These are phyloP conservation scores for Apophysomyces sp. DNA, from an alignment of 371 early-diverging fungal species.

Conservation along the genomic window DNA sequence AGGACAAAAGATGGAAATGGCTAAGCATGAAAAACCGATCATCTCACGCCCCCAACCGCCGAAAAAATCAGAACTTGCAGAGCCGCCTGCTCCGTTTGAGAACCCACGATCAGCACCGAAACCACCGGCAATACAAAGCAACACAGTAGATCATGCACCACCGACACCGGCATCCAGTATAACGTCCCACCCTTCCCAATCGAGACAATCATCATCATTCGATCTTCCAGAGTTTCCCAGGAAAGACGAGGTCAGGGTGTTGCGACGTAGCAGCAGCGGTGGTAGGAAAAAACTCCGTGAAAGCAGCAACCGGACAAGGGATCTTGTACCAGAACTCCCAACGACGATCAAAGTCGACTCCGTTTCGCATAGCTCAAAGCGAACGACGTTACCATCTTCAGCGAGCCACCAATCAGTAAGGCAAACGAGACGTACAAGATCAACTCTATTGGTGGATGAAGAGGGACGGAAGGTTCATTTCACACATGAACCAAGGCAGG, in stretches of 20 bases:
- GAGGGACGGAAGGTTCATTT: conserved; percentile 7
- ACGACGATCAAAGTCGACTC: background rate
- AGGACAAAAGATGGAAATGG: background rate
- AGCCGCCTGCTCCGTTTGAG: conserved; percentile 22
- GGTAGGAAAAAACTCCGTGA: conserved; percentile 35
- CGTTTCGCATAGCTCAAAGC: background rate
- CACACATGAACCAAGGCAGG: background rate
- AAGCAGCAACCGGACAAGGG: conserved; percentile 12
- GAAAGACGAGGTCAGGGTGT: conserved; percentile 6
- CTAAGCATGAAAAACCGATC: background rate
- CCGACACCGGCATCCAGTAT: conserved; percentile 8
- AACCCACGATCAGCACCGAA: conserved; percentile 35
- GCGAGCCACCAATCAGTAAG: background rate
- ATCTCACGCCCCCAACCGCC: background rate
- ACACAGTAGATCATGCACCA: conserved; percentile 2
- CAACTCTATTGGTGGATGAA: background rate
- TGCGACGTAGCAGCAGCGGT: conserved; percentile 36
- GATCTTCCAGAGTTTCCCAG: background rate
- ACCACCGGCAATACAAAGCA: conserved; percentile 20
- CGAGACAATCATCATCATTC: background rate
- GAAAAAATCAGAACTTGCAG: background rate
- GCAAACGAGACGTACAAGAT: background rate
- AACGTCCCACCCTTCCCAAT: conserved; percentile 5
- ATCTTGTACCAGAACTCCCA: background rate
- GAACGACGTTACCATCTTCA: background rate